A percentile compares a stretch with the other conserved stretches of the same genome.
Conservation (phyloP, 441 rosid genomes). For the Populus hybrid region DNA sequence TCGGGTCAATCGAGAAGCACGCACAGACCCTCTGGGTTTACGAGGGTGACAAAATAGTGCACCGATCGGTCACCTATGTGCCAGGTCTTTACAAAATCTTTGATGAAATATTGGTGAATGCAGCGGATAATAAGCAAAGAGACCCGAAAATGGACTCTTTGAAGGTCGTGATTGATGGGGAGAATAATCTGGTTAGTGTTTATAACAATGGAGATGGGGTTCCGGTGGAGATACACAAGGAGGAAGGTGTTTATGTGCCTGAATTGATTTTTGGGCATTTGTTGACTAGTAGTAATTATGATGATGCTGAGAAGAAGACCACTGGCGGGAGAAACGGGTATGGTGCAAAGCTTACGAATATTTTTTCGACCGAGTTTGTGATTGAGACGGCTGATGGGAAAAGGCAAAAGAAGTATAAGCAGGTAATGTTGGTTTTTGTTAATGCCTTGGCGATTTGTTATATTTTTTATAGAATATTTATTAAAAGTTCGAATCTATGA, state of each 20-base stretch:
- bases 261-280: slow-evolving; percentile 92
- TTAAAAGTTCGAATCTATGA: background rate
- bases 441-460: background rate
- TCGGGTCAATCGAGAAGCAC: slow-evolving; percentile 96
- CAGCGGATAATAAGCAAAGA: slow-evolving; percentile 90
- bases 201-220: slow-evolving; percentile 93
- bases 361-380: slow-evolving; percentile 78
- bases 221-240: slow-evolving; percentile 90
- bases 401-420: slow-evolving; percentile 76
- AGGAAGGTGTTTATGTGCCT: slow-evolving; percentile 86
- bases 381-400: slow-evolving; percentile 91
- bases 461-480: background rate
- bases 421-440: slow-evolving; percentile 39
- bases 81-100: slow-evolving; percentile 98
- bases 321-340: slow-evolving; percentile 97
- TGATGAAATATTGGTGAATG: slow-evolving; percentile 91
- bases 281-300: slow-evolving; percentile 86
- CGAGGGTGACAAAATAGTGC: slow-evolving; percentile 66
- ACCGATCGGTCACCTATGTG: slow-evolving; percentile 70
- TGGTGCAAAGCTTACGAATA: slow-evolving; percentile 94
- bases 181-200: slow-evolving; percentile 63
- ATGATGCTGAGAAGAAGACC: slow-evolving; percentile 81
- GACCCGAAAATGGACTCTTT: slow-evolving; percentile 78
- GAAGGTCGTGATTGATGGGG: slow-evolving; percentile 71
- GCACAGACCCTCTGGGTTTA: slow-evolving; percentile 80